These are phyloP conservation scores for button mushroom (Agaricus bisporus) DNA, from an alignment of 768 basidiomycete genomes.

Conservation along the genomic window DNA sequence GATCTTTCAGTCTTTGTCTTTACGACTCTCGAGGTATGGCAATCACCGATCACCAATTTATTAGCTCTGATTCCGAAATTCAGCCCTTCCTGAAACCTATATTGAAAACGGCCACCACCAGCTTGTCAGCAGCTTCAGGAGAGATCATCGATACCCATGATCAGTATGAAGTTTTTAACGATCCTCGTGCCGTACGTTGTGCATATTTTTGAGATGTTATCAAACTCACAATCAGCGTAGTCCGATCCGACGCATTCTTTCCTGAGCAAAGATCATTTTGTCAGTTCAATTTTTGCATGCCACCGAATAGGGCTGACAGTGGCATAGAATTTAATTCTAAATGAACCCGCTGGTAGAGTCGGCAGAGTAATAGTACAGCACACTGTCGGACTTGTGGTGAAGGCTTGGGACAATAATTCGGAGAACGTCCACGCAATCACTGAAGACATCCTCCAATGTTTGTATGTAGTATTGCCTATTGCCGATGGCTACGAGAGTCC, in stretches of 20 bases:
- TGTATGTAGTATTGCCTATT: conserved; percentile 35
- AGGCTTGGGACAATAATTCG: conserved; percentile 75
- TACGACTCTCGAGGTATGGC: conserved; percentile 70
- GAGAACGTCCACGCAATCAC: conserved; percentile 49
- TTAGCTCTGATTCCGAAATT: neutral
- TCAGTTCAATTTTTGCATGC: conserved; percentile 27
- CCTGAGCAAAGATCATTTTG: conserved; percentile 86
- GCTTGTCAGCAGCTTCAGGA: conserved; percentile 56
- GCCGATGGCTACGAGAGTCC: neutral
- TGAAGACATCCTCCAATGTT: conserved; percentile 60
- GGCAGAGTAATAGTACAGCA: conserved; percentile 68
- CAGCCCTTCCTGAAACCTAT: conserved; percentile 80
- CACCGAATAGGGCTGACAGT: conserved; percentile 7
- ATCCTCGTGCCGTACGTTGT: conserved; percentile 61
- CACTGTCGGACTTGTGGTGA: conserved; percentile 61
- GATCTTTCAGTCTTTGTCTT: conserved; percentile 62
- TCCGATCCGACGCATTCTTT: conserved; percentile 88
- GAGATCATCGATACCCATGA: conserved; percentile 78
- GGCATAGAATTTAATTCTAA: conserved; percentile 65
- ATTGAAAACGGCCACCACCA: conserved; percentile 60
- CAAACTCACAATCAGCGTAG: conserved; percentile 24
- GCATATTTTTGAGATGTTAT: conserved; percentile 15
- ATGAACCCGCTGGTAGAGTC: conserved; percentile 75
- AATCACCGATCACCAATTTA: neutral
- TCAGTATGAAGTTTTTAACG: conserved; percentile 85